Evolutionary conservation across 352 stramenopile species (phyloP), one percentile per base, ranked within the genome.

Genomic region (Phytophthora pistaciae): DNA sequence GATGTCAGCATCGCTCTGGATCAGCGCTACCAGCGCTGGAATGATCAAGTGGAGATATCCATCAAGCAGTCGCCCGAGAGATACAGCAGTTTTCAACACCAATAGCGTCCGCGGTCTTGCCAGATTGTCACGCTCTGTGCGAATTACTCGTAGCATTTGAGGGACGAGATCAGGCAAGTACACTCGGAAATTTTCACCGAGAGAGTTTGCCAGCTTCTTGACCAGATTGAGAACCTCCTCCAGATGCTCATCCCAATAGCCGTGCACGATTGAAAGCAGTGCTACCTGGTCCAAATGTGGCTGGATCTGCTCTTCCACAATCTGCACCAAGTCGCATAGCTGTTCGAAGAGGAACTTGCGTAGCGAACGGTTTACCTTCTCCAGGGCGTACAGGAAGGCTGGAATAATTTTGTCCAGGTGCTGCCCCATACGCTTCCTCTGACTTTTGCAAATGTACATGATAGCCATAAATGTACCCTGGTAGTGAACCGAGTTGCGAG

Each of bases 361-460:
- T 38, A 97, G 71, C 36, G 92, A 95, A 11, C 79, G 77, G 60
- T 97, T 95, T 27, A 93, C 88, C 56, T 86, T 90, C 60, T 96
- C 89, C 70, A 99, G 92, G 29, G 97, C 97, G 58, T 96, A 90
- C 49, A 99, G 77, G 58, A 99, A 99, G 42, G 98, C 96, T 27
- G 98, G 98, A 29, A 99, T 96, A 75, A 99, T 98, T 49, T 97
- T 94, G 60, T 97, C 92, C 23, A 99, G 81, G 72, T 99, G 99
- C 18, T 91, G 92, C 10, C 97, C 96, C 69, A 98, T 98, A 33
- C 91, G 89, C 44, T 98, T 88, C 0, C 96, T 94, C 38, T 99
- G 90, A 53, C 90, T 97, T 75, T 98, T 98, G 82, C 99, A 99
- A 68, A 99, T 99, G 70, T 99, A 99, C 88, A 99, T 99, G 56